phyloP scores from a whole-genome alignment of 129 eudicot species.

The Heracleum sosnowskyi region DNA sequence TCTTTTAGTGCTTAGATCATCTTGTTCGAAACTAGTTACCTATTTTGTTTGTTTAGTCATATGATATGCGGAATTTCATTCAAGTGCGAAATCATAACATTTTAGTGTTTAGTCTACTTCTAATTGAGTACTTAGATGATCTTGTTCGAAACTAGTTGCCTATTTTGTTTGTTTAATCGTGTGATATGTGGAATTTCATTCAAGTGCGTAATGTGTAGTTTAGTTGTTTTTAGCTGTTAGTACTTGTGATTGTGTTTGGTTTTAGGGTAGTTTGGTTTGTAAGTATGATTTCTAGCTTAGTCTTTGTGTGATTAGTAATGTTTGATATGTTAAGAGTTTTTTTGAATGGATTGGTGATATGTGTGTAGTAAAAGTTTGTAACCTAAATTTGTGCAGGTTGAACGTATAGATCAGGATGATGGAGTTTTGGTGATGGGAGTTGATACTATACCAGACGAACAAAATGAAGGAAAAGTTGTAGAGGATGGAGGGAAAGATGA shows the following conservation, averaged over 20 bases:
- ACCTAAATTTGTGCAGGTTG: constrained; percentile 26
- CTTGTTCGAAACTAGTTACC: background rate
- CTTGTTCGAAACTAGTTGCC: background rate
- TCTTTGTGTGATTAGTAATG: background rate
- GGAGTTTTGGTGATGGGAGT: constrained; percentile 27
- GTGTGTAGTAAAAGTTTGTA: constrained; percentile 2
- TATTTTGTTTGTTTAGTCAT: background rate
- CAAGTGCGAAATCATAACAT: background rate
- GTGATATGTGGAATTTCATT: background rate
- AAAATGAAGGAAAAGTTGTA: constrained; percentile 34
- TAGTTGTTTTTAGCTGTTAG: background rate
- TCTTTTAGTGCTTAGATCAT: background rate
- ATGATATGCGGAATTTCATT: background rate
- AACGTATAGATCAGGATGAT: constrained; percentile 37
- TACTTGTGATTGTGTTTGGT: background rate
- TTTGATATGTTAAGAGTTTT: background rate
- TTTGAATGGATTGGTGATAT: background rate
- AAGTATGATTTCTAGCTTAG: background rate
- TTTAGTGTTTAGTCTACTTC: background rate
- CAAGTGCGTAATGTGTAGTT: background rate
- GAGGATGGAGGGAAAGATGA: constrained; percentile 91
- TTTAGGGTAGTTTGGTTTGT: background rate
- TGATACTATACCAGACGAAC: constrained; percentile 33
- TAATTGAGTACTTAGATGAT: background rate
- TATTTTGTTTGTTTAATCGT: background rate